Percentiles rank a stretch among this genome's conserved stretches.
phyloP scores from a whole-genome alignment of 495 filamentous ascomycete genomes.

The Corynascus novoguineensis region DNA sequence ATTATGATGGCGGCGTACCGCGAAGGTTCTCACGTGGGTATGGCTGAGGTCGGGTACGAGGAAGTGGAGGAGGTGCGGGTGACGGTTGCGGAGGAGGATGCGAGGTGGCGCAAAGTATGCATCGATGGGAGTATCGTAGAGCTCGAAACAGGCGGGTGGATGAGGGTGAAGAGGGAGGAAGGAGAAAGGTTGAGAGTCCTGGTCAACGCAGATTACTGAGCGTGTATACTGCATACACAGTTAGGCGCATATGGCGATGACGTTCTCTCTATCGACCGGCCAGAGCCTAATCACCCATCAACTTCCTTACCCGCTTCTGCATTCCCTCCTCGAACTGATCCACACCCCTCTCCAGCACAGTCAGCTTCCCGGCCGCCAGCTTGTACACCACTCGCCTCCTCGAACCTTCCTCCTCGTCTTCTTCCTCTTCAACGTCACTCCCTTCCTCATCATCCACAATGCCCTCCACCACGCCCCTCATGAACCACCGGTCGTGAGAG shows the following conservation, averaged over 20 bases:
- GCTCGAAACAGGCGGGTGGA: constrained; percentile 63
- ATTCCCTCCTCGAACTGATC: constrained; percentile 58
- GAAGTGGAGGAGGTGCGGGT: constrained; percentile 58
- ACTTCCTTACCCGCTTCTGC: constrained; percentile 52
- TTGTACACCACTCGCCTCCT: constrained; percentile 56
- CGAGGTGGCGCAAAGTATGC: constrained; percentile 76
- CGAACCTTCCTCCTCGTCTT: constrained; percentile 33
- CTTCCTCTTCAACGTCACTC: constrained; percentile 43
- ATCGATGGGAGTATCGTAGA: constrained; percentile 81
- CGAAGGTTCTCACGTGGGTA: constrained; percentile 61
- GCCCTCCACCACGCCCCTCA: constrained; percentile 64
- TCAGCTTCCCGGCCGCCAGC: constrained; percentile 53
- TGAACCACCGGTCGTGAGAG: constrained; percentile 72
- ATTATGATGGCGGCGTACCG: constrained; percentile 73
- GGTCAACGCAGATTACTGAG: constrained; percentile 13
- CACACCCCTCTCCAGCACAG: constrained; percentile 53
- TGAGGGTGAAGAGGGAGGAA: constrained; percentile 49
- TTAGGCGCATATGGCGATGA: background rate
- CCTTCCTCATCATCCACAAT: constrained; percentile 48
- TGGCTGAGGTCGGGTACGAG: constrained; percentile 57
- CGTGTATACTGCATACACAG: background rate
- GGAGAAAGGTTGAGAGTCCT: constrained; percentile 31
- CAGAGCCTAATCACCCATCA: constrained; percentile 25
- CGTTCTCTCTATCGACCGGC: too few species aligned
- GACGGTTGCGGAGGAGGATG: constrained; percentile 56